Conservation (phyloP, 345 rosid species). For the Moricandia moricandioides region DNA sequence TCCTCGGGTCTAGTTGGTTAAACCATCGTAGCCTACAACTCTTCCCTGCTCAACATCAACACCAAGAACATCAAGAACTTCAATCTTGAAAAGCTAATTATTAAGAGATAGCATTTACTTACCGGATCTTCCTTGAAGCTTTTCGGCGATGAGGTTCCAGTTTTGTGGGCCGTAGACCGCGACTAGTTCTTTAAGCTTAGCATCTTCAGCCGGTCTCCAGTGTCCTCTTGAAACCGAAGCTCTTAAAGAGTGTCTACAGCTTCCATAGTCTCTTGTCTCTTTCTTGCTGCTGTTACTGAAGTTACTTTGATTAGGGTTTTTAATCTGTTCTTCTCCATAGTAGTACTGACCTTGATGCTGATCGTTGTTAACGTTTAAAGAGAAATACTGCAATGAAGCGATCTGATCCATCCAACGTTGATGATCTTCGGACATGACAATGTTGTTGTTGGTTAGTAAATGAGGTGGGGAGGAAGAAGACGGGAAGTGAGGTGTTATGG, state of each 20-base stretch:
- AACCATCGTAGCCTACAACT: slow-evolving; percentile 44
- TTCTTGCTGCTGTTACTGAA: slow-evolving; percentile 2
- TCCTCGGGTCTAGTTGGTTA: slow-evolving; percentile 40
- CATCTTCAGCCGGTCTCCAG: slow-evolving; percentile 92
- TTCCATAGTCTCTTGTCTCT: slow-evolving; percentile 7
- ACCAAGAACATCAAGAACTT: slow-evolving; percentile 4
- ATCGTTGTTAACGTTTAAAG: slow-evolving; percentile 8
- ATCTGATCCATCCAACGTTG: slow-evolving; percentile 29
- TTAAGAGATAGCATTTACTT: neutral
- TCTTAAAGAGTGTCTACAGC: slow-evolving; percentile 20
- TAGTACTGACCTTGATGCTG: slow-evolving; percentile 8
- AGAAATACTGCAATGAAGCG: slow-evolving; percentile 20
- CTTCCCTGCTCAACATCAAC: slow-evolving; percentile 25
- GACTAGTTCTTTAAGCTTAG: slow-evolving; percentile 78
- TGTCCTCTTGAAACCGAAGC: slow-evolving; percentile 59
- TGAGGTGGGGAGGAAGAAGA: slow-evolving; percentile 15
- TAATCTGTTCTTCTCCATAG: slow-evolving; percentile 10
- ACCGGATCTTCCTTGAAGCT: slow-evolving; percentile 94
- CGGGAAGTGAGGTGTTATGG: slow-evolving; percentile 15
- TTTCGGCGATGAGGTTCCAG: slow-evolving; percentile 89
- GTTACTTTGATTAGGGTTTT: slow-evolving; percentile 12
- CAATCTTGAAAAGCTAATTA: neutral
- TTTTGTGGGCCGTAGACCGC: slow-evolving; percentile 81
- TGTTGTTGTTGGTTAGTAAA: slow-evolving; percentile 20
- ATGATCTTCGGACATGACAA: slow-evolving; percentile 29